Percentiles rank a stretch among this genome's conserved stretches.
phyloP scores from a whole-genome alignment of 306 rosid species.

The Bauhinia variegata region DNA sequence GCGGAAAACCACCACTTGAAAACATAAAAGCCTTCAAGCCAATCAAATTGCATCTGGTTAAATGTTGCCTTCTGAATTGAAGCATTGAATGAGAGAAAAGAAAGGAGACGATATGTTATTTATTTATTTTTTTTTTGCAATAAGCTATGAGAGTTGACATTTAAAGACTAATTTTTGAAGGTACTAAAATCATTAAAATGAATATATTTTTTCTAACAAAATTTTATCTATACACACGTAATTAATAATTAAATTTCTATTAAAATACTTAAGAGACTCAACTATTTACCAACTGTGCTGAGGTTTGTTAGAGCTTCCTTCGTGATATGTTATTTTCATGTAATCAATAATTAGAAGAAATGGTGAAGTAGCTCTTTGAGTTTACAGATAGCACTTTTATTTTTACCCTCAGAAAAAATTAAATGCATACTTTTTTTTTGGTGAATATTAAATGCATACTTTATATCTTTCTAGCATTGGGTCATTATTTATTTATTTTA shows the following conservation, averaged over 20 bases:
- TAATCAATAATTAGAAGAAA: conserved; percentile 22
- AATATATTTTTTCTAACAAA: too few species aligned
- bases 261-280: too few species aligned
- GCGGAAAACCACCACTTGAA: conserved; percentile 42
- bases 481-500: conserved; percentile 1
- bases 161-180: too few species aligned
- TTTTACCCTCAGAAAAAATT: conserved; percentile 24
- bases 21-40: conserved; percentile 25
- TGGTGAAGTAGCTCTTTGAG: neutral
- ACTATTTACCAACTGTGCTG: too few species aligned
- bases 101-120: conserved; percentile 30
- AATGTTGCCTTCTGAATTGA: conserved; percentile 40
- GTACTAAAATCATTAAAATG: too few species aligned
- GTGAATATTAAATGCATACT: conserved; percentile 28
- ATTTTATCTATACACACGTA: too few species aligned
- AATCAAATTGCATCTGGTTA: conserved; percentile 10
- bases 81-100: conserved; percentile 3
- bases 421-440: conserved; percentile 18
- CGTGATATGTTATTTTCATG: conserved; percentile 40
- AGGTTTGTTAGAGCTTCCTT: too few species aligned
- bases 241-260: too few species aligned
- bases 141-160: too few species aligned
- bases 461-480: conserved; percentile 22
- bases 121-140: too few species aligned
- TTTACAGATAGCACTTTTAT: neutral